Conservation (phyloP, 805 yeast species). For the Wickerhamomyces pijperi region DNA sequence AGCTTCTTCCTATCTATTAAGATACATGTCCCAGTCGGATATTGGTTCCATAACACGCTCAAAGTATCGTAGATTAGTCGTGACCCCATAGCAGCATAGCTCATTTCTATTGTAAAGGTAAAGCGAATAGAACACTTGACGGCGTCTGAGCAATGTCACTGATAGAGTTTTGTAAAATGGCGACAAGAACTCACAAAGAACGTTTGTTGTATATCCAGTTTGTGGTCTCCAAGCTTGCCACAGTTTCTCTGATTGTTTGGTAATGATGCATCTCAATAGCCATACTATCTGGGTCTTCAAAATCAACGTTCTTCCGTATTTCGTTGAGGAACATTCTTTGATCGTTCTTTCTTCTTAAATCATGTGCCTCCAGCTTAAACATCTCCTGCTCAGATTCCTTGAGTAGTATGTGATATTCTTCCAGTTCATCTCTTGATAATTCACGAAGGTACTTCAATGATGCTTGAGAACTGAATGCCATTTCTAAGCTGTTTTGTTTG, state of each 20-base stretch:
- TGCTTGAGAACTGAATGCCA: slow-evolving; percentile 10
- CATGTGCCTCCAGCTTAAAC: slow-evolving; percentile 2
- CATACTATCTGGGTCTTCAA: not conserved
- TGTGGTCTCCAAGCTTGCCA: slow-evolving; percentile 2
- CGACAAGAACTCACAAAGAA: not conserved
- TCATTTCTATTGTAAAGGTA: too few relatives aligned
- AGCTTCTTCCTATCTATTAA: too few relatives aligned
- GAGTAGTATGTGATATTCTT: slow-evolving; percentile 12
- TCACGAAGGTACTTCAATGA: slow-evolving; percentile 8
- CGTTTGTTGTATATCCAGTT: slow-evolving; percentile 5
- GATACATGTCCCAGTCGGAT: too few relatives aligned
- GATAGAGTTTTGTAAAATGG: too few relatives aligned
- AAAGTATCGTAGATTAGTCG: too few relatives aligned
- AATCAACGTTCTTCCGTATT: slow-evolving; percentile 1
- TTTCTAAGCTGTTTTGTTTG: slow-evolving; percentile 12
- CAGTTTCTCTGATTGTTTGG: slow-evolving; percentile 4
- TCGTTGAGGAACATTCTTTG: not conserved
- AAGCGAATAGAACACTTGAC: too few relatives aligned
- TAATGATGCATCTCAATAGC: slow-evolving; percentile 2
- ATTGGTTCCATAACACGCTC: too few relatives aligned
- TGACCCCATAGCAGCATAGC: too few relatives aligned
- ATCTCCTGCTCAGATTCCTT: slow-evolving; percentile 9
- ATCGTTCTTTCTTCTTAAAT: not conserved
- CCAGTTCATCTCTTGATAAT: slow-evolving; percentile 5
- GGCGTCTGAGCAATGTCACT: too few relatives aligned